A percentile compares a stretch with the other conserved stretches of the same genome.
Conservation (phyloP, 2,329 filamentous ascomycete species). For the Penicillium polonicum region DNA sequence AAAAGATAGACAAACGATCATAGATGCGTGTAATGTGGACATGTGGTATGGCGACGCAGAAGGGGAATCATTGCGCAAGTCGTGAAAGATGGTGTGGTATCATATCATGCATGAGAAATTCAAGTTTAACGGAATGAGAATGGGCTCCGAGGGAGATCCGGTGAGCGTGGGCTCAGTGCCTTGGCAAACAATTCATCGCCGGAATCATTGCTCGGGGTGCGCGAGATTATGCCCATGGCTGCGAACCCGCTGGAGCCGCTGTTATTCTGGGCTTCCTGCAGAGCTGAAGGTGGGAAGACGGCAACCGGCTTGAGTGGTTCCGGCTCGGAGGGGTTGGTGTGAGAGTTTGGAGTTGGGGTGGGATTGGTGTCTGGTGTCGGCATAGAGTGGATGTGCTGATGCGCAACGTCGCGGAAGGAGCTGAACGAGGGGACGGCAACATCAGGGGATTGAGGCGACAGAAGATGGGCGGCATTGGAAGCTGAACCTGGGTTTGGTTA, state of each 20-base stretch:
- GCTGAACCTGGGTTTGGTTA: conserved; percentile 16
- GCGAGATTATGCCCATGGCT: conserved; percentile 25
- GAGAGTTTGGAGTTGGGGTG: conserved; percentile 24
- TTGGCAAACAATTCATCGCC: conserved; percentile 86
- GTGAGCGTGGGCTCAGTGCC: conserved; percentile 80
- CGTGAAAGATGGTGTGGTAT: conserved; percentile 9
- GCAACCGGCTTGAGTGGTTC: conserved; percentile 34
- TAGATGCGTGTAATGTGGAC: conserved; percentile 13
- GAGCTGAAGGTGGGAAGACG: conserved; percentile 39
- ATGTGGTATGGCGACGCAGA: conserved; percentile 17
- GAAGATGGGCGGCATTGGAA: conserved; percentile 44
- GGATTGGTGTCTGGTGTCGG: conserved; percentile 25
- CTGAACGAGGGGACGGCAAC: conserved; percentile 63
- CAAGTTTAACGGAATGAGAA: conserved; percentile 59
- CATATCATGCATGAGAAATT: conserved; percentile 7
- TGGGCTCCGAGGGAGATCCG: conserved; percentile 80
- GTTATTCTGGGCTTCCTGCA: conserved; percentile 38
- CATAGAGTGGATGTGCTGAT: conserved; percentile 14
- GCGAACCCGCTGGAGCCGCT: conserved; percentile 26
- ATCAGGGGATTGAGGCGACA: conserved; percentile 64
- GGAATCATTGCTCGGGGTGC: conserved; percentile 48
- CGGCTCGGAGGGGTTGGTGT: conserved; percentile 7
- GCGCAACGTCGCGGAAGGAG: conserved; percentile 52
- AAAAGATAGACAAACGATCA: conserved; percentile 4
- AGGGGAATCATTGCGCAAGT: conserved; percentile 29